Evolutionary conservation across 768 basidiomycete species (phyloP).

Genomic region (Kwoniella dendrophila): DNA sequence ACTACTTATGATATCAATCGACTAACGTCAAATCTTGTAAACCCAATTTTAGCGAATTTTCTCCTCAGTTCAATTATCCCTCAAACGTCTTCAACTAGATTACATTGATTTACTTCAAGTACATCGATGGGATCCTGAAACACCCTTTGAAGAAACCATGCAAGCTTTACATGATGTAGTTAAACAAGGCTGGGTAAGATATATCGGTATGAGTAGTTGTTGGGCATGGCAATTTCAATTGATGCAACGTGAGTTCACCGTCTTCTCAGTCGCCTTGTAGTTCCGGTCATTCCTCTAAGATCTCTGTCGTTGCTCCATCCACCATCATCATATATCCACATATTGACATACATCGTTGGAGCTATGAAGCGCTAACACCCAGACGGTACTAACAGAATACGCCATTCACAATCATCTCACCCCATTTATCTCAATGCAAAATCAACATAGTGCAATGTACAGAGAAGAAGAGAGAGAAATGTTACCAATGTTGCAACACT

Average conservation of each 20-base stretch:
- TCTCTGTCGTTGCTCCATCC: not conserved
- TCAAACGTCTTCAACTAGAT: slow-evolving; percentile 72
- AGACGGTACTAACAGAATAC: slow-evolving; percentile 59
- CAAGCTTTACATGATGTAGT: slow-evolving; percentile 59
- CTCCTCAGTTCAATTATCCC: slow-evolving; percentile 61
- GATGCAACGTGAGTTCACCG: slow-evolving; percentile 47
- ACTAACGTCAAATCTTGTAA: too few species aligned
- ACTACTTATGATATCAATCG: too few species aligned
- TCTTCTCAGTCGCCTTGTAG: not conserved
- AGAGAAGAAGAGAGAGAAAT: slow-evolving; percentile 64
- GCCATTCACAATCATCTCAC: slow-evolving; percentile 66
- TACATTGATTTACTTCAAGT: slow-evolving; percentile 75
- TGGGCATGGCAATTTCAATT: slow-evolving; percentile 56
- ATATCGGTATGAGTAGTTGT: slow-evolving; percentile 59
- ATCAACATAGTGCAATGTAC: slow-evolving; percentile 66
- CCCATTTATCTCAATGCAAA: slow-evolving; percentile 71
- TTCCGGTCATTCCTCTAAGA: not conserved
- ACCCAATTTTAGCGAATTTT: slow-evolving; percentile 67
- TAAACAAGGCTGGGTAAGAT: slow-evolving; percentile 55
- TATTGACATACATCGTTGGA: not conserved
- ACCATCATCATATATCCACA: not conserved
- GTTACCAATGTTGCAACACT: slow-evolving; percentile 52
- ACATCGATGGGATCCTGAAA: slow-evolving; percentile 64
- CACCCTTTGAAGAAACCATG: slow-evolving; percentile 66
- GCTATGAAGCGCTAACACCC: slow-evolving; percentile 3